A percentile compares a stretch with the other conserved stretches of the same genome.
Conservation (phyloP, 2,329 filamentous ascomycete genomes). For the Catunica adiposa region DNA sequence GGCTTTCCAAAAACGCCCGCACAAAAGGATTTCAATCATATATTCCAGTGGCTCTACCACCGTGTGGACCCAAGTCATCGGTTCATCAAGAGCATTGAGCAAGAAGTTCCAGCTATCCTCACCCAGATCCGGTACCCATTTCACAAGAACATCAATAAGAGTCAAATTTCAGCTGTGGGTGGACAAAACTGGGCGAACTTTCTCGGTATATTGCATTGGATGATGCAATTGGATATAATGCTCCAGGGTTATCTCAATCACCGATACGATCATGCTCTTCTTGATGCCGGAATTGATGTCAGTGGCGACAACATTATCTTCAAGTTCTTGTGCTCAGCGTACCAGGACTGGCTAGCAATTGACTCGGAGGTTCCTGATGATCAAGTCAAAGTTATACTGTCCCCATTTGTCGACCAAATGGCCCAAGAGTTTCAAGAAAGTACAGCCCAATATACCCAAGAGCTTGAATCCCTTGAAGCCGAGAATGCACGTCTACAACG, state of each 20-base stretch:
- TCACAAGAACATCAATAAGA: constrained; percentile 90
- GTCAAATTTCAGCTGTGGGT: constrained; percentile 83
- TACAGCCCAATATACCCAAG: constrained; percentile 70
- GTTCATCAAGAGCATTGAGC: constrained; percentile 88
- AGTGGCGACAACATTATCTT: constrained; percentile 86
- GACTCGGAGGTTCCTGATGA: constrained; percentile 78
- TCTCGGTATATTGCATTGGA: constrained; percentile 87
- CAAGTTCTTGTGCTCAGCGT: constrained; percentile 75
- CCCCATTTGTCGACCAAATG: constrained; percentile 78
- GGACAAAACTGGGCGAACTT: constrained; percentile 97
- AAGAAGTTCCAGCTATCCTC: constrained; percentile 80
- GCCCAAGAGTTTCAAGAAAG: constrained; percentile 69
- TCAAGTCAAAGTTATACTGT: constrained; percentile 60
- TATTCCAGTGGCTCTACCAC: constrained; percentile 97
- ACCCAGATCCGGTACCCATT: constrained; percentile 92
- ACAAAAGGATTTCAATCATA: constrained; percentile 93
- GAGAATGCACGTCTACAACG: constrained; percentile 67
- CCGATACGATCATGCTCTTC: constrained; percentile 77
- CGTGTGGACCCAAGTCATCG: constrained; percentile 86
- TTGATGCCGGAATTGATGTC: constrained; percentile 76
- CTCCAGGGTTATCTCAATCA: constrained; percentile 66
- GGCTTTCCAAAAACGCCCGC: constrained; percentile 86
- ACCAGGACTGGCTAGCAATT: constrained; percentile 84
- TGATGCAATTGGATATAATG: constrained; percentile 96
- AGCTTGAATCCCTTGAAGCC: constrained; percentile 70